Base-by-base conservation (phyloP, 2,329 filamentous ascomycete genomes). In the Proliferodiscus dingleyae region DNA sequence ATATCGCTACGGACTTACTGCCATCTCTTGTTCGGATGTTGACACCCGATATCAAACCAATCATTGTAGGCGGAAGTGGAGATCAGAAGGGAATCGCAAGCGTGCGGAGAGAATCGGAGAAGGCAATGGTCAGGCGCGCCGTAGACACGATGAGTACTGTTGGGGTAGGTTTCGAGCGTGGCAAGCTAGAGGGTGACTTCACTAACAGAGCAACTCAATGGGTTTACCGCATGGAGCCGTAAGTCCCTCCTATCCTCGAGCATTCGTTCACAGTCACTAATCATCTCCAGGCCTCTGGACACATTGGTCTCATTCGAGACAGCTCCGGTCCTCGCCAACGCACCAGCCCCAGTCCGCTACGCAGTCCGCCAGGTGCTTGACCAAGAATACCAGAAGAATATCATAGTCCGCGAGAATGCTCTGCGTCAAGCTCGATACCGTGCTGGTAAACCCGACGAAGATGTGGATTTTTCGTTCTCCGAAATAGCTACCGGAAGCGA, bases 151-250 rank as follows among this genome's bases (percentile, higher is more conserved):
- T 98, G 74, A 77, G 80, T n/a, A 87, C 89, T 15, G 77, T 91
- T 11, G 87, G 89, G 13, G 80, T 97, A 13, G 75, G 78, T 2
- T 85, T 97, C 63, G 86, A 95, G 54, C 85, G 83, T 60, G 85
- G 86, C 10, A 82, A 83, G 57, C 78, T 97, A 34, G 89, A 95
- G 60, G 74, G 74, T 10, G 84, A 87, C 28, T 75, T 76, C 6
- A 65, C 73, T 4, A 71, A 69, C 16, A 73, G 73, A 45, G 77
- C 80, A 26, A 69, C 74, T 15, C 75, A 81, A 55, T 97, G 83
- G 76, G 83, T 95, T 7, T 97, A 95, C 66, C 81, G 93, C 43
- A 90, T 98, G 87, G 91, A 97, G 61, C 93, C 93, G 77, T 90
- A 71, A 75, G 85, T 82, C 21, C 18, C 21, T 26, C 23, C 16